Percentiles rank a stretch among this genome's conserved stretches.
phyloP scores from a whole-genome alignment of 192 early-diverging fungal genomes.

The Cetraspora pellucida region DNA sequence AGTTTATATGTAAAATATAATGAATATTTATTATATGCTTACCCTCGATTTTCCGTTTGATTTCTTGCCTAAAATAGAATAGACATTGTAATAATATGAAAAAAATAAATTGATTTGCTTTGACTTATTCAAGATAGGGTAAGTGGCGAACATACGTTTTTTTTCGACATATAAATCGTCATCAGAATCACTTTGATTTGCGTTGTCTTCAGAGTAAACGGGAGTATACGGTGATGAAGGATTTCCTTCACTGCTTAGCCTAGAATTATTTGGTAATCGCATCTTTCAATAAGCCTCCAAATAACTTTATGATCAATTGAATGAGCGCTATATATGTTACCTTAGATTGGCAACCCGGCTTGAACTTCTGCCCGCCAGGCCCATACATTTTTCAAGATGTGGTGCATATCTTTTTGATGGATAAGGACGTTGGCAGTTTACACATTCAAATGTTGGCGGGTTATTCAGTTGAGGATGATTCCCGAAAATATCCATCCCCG shows the following conservation, averaged over 20 bases:
- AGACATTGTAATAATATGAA: background rate
- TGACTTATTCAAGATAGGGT: background rate
- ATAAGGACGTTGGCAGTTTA: slow-evolving; percentile 74
- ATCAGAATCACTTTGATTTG: slow-evolving; percentile 28
- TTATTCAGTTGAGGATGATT: slow-evolving; percentile 56
- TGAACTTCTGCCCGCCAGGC: slow-evolving; percentile 68
- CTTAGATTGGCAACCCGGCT: slow-evolving; percentile 61
- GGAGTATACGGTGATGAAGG: slow-evolving; percentile 21
- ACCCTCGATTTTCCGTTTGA: slow-evolving; percentile 24
- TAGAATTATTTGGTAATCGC: background rate
- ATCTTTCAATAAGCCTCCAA: background rate
- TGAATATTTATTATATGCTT: background rate
- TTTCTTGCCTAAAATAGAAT: slow-evolving; percentile 15
- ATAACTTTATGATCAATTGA: background rate
- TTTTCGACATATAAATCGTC: slow-evolving; percentile 22
- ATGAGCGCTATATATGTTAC: slow-evolving; percentile 34
- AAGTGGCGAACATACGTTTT: slow-evolving; percentile 14
- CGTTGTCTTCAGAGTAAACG: slow-evolving; percentile 16
- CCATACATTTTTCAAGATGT: slow-evolving; percentile 92
- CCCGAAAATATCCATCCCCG: slow-evolving; percentile 68
- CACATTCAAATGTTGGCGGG: slow-evolving; percentile 72
- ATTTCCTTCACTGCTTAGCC: slow-evolving; percentile 10
- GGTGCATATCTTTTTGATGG: slow-evolving; percentile 87
- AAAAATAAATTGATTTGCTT: background rate
- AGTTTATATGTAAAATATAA: background rate